Evolutionary conservation across 2,329 filamentous ascomycete genomes (phyloP).

Genomic region (Aureobasidium sp.): DNA sequence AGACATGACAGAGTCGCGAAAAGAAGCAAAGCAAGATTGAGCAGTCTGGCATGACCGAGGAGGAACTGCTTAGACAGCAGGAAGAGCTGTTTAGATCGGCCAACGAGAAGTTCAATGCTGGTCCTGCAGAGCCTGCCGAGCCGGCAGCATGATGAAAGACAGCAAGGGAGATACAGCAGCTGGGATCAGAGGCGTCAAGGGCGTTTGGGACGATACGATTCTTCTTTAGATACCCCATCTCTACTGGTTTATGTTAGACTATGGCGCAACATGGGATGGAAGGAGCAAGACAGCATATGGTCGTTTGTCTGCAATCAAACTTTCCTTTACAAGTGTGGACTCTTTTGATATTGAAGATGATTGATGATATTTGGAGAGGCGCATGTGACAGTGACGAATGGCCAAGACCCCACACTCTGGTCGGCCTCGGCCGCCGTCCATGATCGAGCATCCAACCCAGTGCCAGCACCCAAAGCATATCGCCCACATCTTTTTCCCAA

Average conservation of each 20-base stretch:
- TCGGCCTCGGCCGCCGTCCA: not conserved
- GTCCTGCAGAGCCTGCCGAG: slow-evolving; percentile 2
- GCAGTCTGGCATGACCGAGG: slow-evolving; percentile 82
- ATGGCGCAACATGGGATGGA: not conserved
- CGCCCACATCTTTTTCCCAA: not conserved
- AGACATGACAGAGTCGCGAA: slow-evolving; percentile 62
- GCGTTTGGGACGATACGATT: slow-evolving; percentile 5
- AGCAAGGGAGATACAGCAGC: not conserved
- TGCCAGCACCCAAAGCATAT: not conserved
- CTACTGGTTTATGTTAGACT: not conserved
- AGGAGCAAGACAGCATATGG: not conserved
- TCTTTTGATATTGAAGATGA: not conserved
- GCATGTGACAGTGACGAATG: slow-evolving; percentile 12
- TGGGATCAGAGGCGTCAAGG: slow-evolving; percentile 1
- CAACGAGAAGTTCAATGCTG: slow-evolving; percentile 56
- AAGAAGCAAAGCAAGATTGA: slow-evolving; percentile 98
- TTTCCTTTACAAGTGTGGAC: not conserved
- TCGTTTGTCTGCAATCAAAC: not conserved
- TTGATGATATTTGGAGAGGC: not conserved
- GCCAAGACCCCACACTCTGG: slow-evolving; percentile 12
- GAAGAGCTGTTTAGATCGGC: slow-evolving; percentile 85
- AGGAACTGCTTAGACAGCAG: slow-evolving; percentile 81
- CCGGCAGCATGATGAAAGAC: not conserved
- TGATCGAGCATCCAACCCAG: not conserved
- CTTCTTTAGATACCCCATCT: slow-evolving; percentile 9